These are phyloP conservation scores for Yamadazyma scolyti DNA, from an alignment of 805 yeast genomes.

Conservation along the genomic window DNA sequence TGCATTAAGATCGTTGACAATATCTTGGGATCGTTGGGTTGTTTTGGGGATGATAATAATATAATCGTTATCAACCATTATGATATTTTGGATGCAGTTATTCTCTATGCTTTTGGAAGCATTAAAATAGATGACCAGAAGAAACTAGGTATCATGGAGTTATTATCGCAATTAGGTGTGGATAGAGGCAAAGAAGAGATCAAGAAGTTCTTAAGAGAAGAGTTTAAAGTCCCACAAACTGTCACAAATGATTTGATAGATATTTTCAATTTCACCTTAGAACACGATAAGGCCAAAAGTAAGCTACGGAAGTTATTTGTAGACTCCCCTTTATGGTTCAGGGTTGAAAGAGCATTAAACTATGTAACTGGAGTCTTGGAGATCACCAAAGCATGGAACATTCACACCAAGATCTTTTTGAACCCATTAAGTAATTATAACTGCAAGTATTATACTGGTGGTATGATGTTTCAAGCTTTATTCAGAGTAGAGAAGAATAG, in stretches of 20 bases:
- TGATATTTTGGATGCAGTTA: constrained; percentile 67
- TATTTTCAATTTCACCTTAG: constrained; percentile 69
- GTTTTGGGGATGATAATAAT: constrained; percentile 51
- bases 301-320: constrained; percentile 68
- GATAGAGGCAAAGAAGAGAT: constrained; percentile 63
- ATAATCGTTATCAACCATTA: constrained; percentile 73
- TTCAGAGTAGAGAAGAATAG: constrained; percentile 54
- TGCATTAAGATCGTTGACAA: constrained; percentile 80
- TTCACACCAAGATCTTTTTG: constrained; percentile 53
- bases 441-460: constrained; percentile 70
- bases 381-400: constrained; percentile 55
- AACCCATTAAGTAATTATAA: constrained; percentile 86
- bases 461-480: constrained; percentile 86
- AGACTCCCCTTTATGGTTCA: constrained; percentile 61
- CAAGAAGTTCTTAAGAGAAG: constrained; percentile 37
- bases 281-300: constrained; percentile 59
- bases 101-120: constrained; percentile 69
- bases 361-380: constrained; percentile 60
- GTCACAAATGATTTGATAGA: constrained; percentile 74
- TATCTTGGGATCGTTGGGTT: constrained; percentile 61
- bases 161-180: constrained; percentile 73
- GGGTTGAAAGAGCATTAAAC: constrained; percentile 58
- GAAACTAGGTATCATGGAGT: constrained; percentile 59
- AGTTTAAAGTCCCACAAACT: constrained; percentile 75
- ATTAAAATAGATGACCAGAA: constrained; percentile 64